Base-by-base conservation (phyloP, 176 grass and related monocot species). In the Lolium rigidum region DNA sequence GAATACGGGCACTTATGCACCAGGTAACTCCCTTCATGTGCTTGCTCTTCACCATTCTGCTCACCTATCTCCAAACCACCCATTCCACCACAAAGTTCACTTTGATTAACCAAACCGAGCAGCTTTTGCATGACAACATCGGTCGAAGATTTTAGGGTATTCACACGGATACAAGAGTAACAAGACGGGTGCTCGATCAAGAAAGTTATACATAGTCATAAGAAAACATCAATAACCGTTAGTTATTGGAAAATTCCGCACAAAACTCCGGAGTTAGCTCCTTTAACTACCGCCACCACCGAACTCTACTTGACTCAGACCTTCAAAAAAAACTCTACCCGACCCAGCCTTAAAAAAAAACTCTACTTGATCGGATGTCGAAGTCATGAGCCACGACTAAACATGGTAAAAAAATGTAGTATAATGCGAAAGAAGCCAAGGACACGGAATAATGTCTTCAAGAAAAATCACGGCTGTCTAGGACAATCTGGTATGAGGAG, bases 91-190 rank as follows among this genome's bases (percentile, higher is more conserved):
- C 65, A 68, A 7, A 90, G 51, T 50, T 69, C 83, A 57, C 79
- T 92, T 28, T 89, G 52, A 56, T 89, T 47, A 48, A 94, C 1
- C 71, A 92, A 71, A 39, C 79, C 21, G 59, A 92, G 82, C 59
- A 98, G 84, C 75, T 95, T 98, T 70, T 64, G 14, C 55, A 87
- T 86, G 80, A 98, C 90, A 73, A 76, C 84, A 80, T 89, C 78
- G 58, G 64, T 86, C 21, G 93, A 89, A 56, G 93, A 94, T 70
- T 91, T 95, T 35, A 95, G 64, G 58, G 93, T 94, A 77, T 98
- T 98, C 77, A 98, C 93, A 37, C 92, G 91, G 74, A 98, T 89
- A 80, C 90, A 98, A 87, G 88, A 98, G 80, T 98, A 95, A 74
- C 88, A 79, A 78, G 96, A 95, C 47, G 96, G 96, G 54, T 82